phyloP scores from a whole-genome alignment of 2,329 filamentous ascomycete species.

The Phoma sp. region DNA sequence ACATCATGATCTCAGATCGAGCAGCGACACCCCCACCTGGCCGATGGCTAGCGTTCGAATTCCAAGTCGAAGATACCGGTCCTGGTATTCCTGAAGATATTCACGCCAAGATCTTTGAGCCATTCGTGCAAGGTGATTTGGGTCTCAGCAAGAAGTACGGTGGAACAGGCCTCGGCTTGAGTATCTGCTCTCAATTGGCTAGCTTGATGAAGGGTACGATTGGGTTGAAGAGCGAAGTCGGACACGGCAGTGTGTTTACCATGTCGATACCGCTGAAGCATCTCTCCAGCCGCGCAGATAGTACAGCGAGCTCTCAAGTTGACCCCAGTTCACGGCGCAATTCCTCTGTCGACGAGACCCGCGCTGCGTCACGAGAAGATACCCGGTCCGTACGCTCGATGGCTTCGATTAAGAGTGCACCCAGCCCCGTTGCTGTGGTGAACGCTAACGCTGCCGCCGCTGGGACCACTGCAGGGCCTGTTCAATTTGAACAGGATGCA shows the following conservation, averaged over 20 bases:
- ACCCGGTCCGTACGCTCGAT: conserved; percentile 38
- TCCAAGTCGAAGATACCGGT: conserved; percentile 86
- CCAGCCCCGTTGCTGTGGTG: conserved; percentile 27
- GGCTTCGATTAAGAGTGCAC: conserved; percentile 37
- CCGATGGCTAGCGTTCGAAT: conserved; percentile 77
- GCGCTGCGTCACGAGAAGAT: conserved; percentile 37
- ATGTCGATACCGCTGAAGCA: conserved; percentile 83
- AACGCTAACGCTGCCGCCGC: conserved; percentile 18
- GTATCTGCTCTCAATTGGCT: conserved; percentile 87
- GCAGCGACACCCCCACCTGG: conserved; percentile 60
- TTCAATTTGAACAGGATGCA: conserved; percentile 63
- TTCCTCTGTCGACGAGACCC: conserved; percentile 35
- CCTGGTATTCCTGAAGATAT: conserved; percentile 81
- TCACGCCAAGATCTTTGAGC: conserved; percentile 86
- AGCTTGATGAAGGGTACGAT: conserved; percentile 82
- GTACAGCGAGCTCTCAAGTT: conserved; percentile 50
- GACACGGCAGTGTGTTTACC: conserved; percentile 79
- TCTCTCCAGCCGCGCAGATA: conserved; percentile 69
- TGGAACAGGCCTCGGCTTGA: conserved; percentile 84
- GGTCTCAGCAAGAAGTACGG: conserved; percentile 89
- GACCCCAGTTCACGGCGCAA: conserved; percentile 37
- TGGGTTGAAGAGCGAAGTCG: conserved; percentile 71
- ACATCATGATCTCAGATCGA: conserved; percentile 45
- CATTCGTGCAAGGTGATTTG: conserved; percentile 91
- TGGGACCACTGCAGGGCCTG: conserved; percentile 30